Percentiles rank a stretch among this genome's conserved stretches.
These are phyloP conservation scores for Colletotrichum higginsianum DNA, from an alignment of 2,329 filamentous ascomycete species.

Conservation along the genomic window DNA sequence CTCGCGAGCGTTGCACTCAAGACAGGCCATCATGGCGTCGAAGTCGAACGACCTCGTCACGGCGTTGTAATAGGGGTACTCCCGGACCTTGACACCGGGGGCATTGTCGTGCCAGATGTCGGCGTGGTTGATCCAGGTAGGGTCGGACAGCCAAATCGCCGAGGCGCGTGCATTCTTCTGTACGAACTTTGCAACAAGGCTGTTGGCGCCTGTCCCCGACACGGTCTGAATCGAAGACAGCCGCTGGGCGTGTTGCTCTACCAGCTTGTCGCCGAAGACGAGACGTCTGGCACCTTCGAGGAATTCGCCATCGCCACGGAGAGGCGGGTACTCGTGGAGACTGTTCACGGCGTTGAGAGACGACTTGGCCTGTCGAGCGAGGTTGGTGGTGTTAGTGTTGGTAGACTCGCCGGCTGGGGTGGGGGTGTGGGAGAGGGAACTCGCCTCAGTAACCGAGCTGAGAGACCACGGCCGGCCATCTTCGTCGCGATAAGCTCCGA, in stretches of 20 bases:
- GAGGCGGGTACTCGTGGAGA: conserved; percentile 47
- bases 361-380: neutral
- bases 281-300: conserved; percentile 46
- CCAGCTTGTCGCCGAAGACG: conserved; percentile 39
- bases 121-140: conserved; percentile 52
- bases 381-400: neutral
- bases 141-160: conserved; percentile 31
- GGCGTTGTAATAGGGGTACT: conserved; percentile 49
- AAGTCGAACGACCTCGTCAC: conserved; percentile 47
- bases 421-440: neutral
- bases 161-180: conserved; percentile 48
- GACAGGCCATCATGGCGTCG: conserved; percentile 44
- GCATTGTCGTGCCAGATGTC: conserved; percentile 47
- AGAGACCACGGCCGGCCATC: conserved; percentile 17
- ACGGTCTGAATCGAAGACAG: conserved; percentile 48
- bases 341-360: neutral
- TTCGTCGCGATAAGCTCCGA: conserved; percentile 25
- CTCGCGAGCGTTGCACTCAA: conserved; percentile 44
- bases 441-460: conserved; percentile 14
- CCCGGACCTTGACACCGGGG: conserved; percentile 38
- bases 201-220: conserved; percentile 49
- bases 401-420: too few species aligned
- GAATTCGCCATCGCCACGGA: conserved; percentile 45
- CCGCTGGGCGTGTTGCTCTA: conserved; percentile 9
- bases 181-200: conserved; percentile 46